Evolutionary conservation across 805 yeast genomes (phyloP).

Genomic region (Sungouiella blattae): DNA sequence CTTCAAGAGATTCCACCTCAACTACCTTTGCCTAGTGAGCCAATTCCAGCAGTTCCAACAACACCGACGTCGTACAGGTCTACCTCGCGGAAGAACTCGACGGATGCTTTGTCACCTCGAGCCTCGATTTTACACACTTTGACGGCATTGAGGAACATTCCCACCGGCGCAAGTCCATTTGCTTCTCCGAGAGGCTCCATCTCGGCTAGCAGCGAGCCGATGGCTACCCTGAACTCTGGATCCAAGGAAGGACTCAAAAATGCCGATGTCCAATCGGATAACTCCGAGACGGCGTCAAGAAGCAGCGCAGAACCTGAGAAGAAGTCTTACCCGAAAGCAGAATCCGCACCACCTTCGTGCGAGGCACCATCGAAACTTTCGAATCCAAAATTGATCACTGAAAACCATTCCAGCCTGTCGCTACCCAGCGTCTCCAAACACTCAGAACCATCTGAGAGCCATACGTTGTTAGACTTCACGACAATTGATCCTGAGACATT

Average conservation of each 20-base stretch:
- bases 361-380: too few relatives aligned
- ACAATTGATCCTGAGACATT: conserved; percentile 27
- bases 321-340: too few relatives aligned
- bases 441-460: conserved; percentile 3
- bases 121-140: conserved; percentile 40
- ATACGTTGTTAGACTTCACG: conserved; percentile 32
- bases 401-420: too few relatives aligned
- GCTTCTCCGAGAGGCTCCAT: conserved; percentile 49
- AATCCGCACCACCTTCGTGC: too few relatives aligned
- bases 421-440: too few relatives aligned
- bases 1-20: conserved; percentile 50
- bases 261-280: too few relatives aligned
- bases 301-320: too few relatives aligned
- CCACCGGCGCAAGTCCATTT: conserved; percentile 24
- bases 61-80: conserved; percentile 32
- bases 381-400: too few relatives aligned
- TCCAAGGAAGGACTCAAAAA: too few relatives aligned
- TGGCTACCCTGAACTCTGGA: too few relatives aligned
- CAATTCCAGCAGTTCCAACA: conserved; percentile 42
- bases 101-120: conserved; percentile 36
- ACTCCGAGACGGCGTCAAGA: too few relatives aligned
- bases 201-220: conserved; percentile 14
- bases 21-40: conserved; percentile 53
- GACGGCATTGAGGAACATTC: conserved; percentile 37
- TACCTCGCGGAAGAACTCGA: conserved; percentile 34